phyloP scores from a whole-genome alignment of 2,329 filamentous ascomycete species.

The Pestalotiopsis sp. region DNA sequence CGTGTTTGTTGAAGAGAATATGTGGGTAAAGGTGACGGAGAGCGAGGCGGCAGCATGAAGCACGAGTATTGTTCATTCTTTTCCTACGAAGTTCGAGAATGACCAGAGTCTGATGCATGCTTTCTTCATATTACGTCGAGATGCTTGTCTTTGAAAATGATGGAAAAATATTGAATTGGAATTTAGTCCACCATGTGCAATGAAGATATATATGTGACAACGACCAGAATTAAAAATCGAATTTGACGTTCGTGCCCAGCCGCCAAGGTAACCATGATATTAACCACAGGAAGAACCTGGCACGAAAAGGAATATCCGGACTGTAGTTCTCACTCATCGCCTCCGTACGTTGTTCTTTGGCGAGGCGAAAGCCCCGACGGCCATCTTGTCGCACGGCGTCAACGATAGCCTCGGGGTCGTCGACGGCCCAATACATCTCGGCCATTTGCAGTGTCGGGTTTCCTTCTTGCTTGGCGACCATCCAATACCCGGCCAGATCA shows the following conservation, averaged over 20 bases:
- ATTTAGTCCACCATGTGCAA: no score
- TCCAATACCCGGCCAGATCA: not conserved
- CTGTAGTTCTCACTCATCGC: not conserved
- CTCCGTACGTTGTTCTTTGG: not conserved
- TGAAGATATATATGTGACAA: no score
- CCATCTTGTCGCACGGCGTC: not conserved
- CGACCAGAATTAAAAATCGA: not conserved
- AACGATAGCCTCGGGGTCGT: not conserved
- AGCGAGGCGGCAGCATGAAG: not conserved
- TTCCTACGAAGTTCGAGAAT: not conserved
- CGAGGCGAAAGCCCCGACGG: not conserved
- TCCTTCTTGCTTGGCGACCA: not conserved
- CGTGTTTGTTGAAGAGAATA: constrained; percentile 24
- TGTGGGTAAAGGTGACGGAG: constrained; percentile 29
- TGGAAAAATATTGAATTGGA: no score
- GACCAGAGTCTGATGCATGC: no score
- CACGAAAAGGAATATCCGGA: not conserved
- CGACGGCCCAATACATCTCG: not conserved
- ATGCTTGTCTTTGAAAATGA: no score
- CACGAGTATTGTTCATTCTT: not conserved
- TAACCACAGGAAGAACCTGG: not conserved
- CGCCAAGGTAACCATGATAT: not conserved
- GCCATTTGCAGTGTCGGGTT: not conserved
- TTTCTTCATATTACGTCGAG: no score
- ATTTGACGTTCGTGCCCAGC: not conserved